A percentile compares a stretch with the other conserved stretches of the same genome.
phyloP scores from a whole-genome alignment of 2,329 filamentous ascomycete genomes.

The Sclerotinia borealis region DNA sequence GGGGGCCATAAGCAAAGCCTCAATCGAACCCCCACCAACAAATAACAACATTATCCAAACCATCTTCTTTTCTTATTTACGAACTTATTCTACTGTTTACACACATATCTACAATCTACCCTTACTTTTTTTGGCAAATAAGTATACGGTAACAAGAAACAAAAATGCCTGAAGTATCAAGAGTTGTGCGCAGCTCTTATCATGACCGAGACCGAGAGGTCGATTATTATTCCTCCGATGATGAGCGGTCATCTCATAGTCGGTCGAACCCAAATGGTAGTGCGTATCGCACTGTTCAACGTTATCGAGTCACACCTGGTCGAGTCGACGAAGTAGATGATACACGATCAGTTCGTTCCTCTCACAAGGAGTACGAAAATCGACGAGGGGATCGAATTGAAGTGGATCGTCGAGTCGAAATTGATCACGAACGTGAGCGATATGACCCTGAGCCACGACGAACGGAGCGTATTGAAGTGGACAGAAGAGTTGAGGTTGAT shows the following conservation, averaged over 20 bases:
- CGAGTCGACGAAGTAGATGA: conserved; percentile 29
- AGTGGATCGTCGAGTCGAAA: conserved; percentile 29
- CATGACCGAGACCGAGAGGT: conserved; percentile 20
- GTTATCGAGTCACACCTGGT: conserved; percentile 30
- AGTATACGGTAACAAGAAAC: not conserved
- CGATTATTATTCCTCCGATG: conserved; percentile 31
- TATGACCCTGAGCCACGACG: not conserved
- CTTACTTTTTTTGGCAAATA: not conserved
- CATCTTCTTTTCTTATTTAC: not conserved
- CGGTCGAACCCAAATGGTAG: conserved; percentile 17
- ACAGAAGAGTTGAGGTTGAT: conserved; percentile 27
- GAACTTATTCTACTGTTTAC: not conserved
- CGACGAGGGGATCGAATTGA: conserved; percentile 28
- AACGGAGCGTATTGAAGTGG: conserved; percentile 28
- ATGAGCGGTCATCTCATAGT: conserved; percentile 25
- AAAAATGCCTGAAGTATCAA: conserved; percentile 25
- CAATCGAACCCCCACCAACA: not conserved
- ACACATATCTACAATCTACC: not conserved
- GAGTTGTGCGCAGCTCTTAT: conserved; percentile 23
- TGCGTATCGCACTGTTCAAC: conserved; percentile 31
- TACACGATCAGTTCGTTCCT: conserved; percentile 24
- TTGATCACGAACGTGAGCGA: too few species aligned
- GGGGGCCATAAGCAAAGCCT: conserved; percentile 2
- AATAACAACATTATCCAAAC: not conserved
- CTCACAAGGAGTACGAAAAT: conserved; percentile 22